Conservation (phyloP, 2,329 filamentous ascomycete species). For the Fusarium xyrophilum region DNA sequence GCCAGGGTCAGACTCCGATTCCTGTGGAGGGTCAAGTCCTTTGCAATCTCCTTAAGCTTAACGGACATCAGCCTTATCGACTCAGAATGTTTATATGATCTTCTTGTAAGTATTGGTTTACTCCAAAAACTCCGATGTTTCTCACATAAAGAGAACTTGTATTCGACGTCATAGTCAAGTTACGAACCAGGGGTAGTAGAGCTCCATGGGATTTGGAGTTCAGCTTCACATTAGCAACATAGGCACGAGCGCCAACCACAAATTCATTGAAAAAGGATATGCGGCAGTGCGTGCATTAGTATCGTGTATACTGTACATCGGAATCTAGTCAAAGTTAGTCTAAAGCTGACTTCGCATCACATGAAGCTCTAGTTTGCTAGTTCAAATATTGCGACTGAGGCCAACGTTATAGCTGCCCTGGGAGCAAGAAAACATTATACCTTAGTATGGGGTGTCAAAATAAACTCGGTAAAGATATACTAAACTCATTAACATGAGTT, state of each 20-base stretch:
- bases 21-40: constrained; percentile 2
- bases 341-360: background rate
- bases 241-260: background rate
- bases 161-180: constrained; percentile 15
- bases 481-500: background rate
- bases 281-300: background rate
- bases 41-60: constrained; percentile 14
- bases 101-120: background rate
- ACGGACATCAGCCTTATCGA: constrained; percentile 20
- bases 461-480: background rate
- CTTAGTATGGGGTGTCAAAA: background rate
- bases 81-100: background rate
- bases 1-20: constrained; percentile 5
- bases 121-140: background rate
- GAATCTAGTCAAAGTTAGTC: background rate
- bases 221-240: background rate
- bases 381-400: background rate
- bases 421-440: background rate
- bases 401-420: background rate
- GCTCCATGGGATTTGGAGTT: background rate
- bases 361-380: background rate
- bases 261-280: no score
- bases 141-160: background rate
- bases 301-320: background rate
- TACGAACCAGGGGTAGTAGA: background rate